A percentile compares a stretch with the other conserved stretches of the same genome.
These are phyloP conservation scores for Hypomontagnella monticulosa DNA, from an alignment of 495 filamentous ascomycete genomes.

Conservation along the genomic window DNA sequence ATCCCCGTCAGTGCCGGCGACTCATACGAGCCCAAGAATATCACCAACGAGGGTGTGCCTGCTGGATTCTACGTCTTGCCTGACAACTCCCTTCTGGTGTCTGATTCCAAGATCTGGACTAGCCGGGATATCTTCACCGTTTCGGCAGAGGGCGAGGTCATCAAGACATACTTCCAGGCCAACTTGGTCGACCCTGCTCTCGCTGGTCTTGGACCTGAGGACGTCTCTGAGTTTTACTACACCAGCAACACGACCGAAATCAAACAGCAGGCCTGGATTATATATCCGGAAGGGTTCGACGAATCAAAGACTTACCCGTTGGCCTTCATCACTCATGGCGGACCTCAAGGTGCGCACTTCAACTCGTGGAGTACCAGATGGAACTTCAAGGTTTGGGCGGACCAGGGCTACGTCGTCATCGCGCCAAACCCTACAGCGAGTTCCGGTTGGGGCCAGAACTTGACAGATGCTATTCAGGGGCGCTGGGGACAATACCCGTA, in stretches of 20 bases:
- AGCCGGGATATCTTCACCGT: slow-evolving; percentile 60
- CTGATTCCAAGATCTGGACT: slow-evolving; percentile 66
- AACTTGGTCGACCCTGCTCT: slow-evolving; percentile 48
- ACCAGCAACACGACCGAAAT: slow-evolving; percentile 67
- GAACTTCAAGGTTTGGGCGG: slow-evolving; percentile 80
- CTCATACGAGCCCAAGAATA: slow-evolving; percentile 56
- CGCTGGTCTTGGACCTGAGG: slow-evolving; percentile 62
- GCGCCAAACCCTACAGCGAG: slow-evolving; percentile 77
- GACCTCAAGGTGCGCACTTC: slow-evolving; percentile 68
- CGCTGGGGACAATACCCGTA: slow-evolving; percentile 63
- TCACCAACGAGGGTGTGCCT: slow-evolving; percentile 67
- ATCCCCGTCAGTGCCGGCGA: slow-evolving; percentile 55
- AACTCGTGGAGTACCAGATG: slow-evolving; percentile 75
- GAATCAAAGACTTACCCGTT: slow-evolving; percentile 73
- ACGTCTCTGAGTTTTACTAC: slow-evolving; percentile 57
- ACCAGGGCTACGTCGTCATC: slow-evolving; percentile 78
- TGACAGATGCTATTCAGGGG: slow-evolving; percentile 71
- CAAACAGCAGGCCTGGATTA: slow-evolving; percentile 70
- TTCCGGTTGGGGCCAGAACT: slow-evolving; percentile 74
- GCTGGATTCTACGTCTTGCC: slow-evolving; percentile 59
- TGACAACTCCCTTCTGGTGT: slow-evolving; percentile 62
- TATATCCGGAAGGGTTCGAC: slow-evolving; percentile 75
- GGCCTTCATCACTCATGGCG: slow-evolving; percentile 78
- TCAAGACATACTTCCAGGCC: slow-evolving; percentile 46
- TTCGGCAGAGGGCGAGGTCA: slow-evolving; percentile 34